Evolutionary conservation across 176 grass and related monocot species (phyloP).

Genomic region (Phoenix roebelenii): DNA sequence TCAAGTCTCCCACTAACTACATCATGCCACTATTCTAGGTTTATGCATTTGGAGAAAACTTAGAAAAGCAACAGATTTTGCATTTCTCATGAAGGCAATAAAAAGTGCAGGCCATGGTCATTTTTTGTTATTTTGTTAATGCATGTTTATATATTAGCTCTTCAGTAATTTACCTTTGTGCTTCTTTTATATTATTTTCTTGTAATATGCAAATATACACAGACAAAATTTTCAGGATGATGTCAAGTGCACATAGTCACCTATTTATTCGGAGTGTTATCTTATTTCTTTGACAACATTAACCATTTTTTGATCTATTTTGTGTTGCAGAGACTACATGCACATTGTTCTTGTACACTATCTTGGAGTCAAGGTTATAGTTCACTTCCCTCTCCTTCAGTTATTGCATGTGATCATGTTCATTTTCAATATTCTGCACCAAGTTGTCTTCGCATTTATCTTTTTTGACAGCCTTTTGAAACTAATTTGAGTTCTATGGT

Average conservation of each 20-base stretch:
- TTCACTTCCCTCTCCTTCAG: neutral
- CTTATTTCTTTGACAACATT: constrained; percentile 1
- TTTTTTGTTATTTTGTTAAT: too few species aligned
- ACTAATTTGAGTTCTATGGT: too few species aligned
- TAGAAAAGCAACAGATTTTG: too few species aligned
- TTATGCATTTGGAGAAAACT: too few species aligned
- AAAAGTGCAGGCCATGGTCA: too few species aligned
- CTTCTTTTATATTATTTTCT: too few species aligned
- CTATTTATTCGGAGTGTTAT: neutral
- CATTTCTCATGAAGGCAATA: too few species aligned
- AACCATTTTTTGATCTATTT: neutral
- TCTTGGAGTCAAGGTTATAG: constrained; percentile 91
- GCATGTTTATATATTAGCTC: too few species aligned
- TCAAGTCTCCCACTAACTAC: too few species aligned
- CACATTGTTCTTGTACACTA: constrained; percentile 99
- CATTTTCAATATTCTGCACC: neutral
- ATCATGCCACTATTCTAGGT: too few species aligned
- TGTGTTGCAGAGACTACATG: constrained; percentile 73
- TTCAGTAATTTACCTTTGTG: too few species aligned
- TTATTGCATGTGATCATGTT: neutral
- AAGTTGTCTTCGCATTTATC: neutral
- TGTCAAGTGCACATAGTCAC: constrained; percentile 2
- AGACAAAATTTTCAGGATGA: neutral
- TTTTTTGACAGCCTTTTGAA: neutral
- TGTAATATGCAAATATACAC: too few species aligned